Percentiles rank a stretch among this genome's conserved stretches.
Evolutionary conservation across 352 stramenopile genomes (phyloP).

Genomic region (Phytophthora quininea): DNA sequence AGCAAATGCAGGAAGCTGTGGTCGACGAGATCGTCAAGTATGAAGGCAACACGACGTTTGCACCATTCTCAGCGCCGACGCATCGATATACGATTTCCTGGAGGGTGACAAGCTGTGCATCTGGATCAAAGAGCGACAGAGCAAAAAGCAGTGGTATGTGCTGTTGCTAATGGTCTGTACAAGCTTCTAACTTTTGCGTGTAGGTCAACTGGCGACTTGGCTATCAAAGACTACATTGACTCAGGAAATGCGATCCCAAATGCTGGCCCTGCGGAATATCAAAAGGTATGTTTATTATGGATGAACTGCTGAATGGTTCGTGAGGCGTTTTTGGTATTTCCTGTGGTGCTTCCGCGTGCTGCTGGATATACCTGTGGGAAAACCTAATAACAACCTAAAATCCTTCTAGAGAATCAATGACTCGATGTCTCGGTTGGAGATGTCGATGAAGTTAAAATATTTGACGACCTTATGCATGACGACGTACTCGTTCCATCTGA

Average conservation of each 20-base stretch:
- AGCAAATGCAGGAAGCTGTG: neutral
- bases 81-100: constrained; percentile 4
- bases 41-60: constrained; percentile 1
- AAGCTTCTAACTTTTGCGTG: no score
- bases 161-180: no score
- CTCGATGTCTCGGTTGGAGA: neutral
- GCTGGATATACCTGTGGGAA: neutral
- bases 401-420: neutral
- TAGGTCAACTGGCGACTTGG: constrained; percentile 1
- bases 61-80: neutral
- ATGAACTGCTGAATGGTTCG: no score
- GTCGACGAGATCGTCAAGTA: neutral
- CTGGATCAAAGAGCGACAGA: constrained; percentile 7
- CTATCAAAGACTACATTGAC: constrained; percentile 1
- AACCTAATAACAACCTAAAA: neutral
- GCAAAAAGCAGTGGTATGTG: constrained; percentile 13
- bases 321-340: neutral
- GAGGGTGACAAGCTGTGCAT: constrained; percentile 1
- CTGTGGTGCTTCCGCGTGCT: neutral
- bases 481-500: constrained; percentile 8
- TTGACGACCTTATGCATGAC: neutral
- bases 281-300: neutral
- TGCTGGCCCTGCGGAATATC: neutral
- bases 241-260: constrained; percentile 2
- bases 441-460: neutral